Evolutionary conservation across 495 filamentous ascomycete species (phyloP).

Genomic region (Penicillium alfredii): DNA sequence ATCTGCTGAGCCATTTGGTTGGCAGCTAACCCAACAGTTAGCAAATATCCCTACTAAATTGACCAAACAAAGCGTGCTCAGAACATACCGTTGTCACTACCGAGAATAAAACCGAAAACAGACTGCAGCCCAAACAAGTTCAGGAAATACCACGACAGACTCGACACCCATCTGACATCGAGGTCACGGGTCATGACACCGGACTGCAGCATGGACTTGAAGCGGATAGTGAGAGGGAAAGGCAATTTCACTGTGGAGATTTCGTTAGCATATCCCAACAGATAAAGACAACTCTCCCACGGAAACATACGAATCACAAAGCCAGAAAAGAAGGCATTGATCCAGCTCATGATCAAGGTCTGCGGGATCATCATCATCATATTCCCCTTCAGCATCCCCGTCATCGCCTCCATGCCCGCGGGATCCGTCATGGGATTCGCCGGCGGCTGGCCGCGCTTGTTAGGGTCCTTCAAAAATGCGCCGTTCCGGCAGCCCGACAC

Average conservation of each 20-base stretch:
- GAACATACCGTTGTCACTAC: slow-evolving; percentile 82
- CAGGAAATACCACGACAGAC: slow-evolving; percentile 96
- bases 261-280: slow-evolving; percentile 17
- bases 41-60: slow-evolving; percentile 2
- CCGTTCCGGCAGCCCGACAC: slow-evolving; percentile 76
- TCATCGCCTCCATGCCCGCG: slow-evolving; percentile 98
- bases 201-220: slow-evolving; percentile 98
- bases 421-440: slow-evolving; percentile 96
- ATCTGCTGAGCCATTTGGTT: slow-evolving; percentile 94
- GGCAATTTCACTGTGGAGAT: slow-evolving; percentile 81
- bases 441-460: slow-evolving; percentile 74
- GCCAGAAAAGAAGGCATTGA: slow-evolving; percentile 96
- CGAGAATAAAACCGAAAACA: slow-evolving; percentile 96
- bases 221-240: slow-evolving; percentile 94
- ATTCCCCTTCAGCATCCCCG: slow-evolving; percentile 99
- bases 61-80: too few relatives aligned
- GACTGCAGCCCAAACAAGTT: slow-evolving; percentile 94
- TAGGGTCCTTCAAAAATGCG: slow-evolving; percentile 82
- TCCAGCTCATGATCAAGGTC: slow-evolving; percentile 99
- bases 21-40: slow-evolving; percentile 55
- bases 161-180: slow-evolving; percentile 97
- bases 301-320: slow-evolving; percentile 82
- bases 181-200: slow-evolving; percentile 92
- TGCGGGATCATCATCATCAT: slow-evolving; percentile 99
- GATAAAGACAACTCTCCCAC: background rate